Evolutionary conservation across 257 asterid species (phyloP).

Genomic region (Nyctanthes arbortristis): DNA sequence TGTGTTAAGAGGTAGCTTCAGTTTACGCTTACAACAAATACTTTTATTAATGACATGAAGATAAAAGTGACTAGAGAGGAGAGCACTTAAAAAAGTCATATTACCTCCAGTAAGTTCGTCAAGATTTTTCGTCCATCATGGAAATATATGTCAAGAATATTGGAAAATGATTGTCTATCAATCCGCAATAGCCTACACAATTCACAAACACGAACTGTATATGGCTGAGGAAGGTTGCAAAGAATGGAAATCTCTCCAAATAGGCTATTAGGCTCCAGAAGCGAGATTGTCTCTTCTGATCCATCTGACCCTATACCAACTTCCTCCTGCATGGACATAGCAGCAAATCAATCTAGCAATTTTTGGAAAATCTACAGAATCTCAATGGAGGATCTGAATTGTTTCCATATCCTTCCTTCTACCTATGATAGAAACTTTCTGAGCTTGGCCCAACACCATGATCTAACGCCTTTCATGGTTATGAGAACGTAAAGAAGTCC

Average conservation of each 20-base stretch:
- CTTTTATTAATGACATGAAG: neutral
- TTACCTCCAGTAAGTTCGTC: conserved; percentile 83
- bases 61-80: neutral
- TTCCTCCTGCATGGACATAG: conserved; percentile 61
- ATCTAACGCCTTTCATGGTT: neutral
- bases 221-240: conserved; percentile 96
- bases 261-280: conserved; percentile 57
- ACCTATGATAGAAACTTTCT: neutral
- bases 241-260: conserved; percentile 82
- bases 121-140: conserved; percentile 84
- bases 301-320: conserved; percentile 66
- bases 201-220: conserved; percentile 86
- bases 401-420: neutral
- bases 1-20: neutral
- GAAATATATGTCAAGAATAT: conserved; percentile 80
- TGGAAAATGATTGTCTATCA: conserved; percentile 82
- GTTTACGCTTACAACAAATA: neutral
- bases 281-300: conserved; percentile 59
- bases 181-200: conserved; percentile 80
- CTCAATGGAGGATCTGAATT: neutral
- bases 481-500: neutral
- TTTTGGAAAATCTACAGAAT: neutral
- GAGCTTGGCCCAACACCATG: neutral
- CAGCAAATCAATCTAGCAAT: conserved; percentile 6
- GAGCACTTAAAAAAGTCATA: neutral